Evolutionary conservation across 2,329 filamentous ascomycete species (phyloP).

Genomic region (Pseudonectria buxi): DNA sequence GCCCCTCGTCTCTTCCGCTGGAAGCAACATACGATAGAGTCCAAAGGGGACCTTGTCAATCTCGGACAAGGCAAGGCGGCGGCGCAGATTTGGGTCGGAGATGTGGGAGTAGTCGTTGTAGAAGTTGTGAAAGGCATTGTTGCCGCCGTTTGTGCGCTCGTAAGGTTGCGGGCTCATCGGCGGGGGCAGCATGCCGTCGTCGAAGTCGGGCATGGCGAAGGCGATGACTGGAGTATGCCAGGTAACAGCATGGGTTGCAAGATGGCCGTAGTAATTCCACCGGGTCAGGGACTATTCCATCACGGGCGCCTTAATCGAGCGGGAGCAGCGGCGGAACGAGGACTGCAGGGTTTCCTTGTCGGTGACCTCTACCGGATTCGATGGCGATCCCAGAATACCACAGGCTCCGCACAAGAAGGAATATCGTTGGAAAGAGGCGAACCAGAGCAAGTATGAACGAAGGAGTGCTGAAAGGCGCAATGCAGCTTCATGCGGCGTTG

Average conservation of each 20-base stretch:
- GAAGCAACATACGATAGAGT: constrained; percentile 49
- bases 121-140: constrained; percentile 68
- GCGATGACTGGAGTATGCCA: constrained; percentile 13
- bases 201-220: constrained; percentile 23
- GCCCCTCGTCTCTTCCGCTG: neutral
- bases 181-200: constrained; percentile 36
- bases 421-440: no score
- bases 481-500: no score
- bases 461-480: no score
- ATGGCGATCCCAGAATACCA: no score
- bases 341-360: no score
- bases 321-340: no score
- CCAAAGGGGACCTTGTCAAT: constrained; percentile 75
- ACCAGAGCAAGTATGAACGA: no score
- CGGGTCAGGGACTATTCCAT: no score
- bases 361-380: no score
- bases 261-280: neutral
- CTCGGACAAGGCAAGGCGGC: constrained; percentile 68
- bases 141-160: constrained; percentile 51
- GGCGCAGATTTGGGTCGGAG: constrained; percentile 66
- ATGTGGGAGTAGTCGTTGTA: constrained; percentile 62
- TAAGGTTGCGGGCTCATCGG: constrained; percentile 29
- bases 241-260: constrained; percentile 20
- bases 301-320: no score
- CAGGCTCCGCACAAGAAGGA: no score